Base-by-base conservation (phyloP, 345 rosid genomes). In the Ceriops zippeliana region DNA sequence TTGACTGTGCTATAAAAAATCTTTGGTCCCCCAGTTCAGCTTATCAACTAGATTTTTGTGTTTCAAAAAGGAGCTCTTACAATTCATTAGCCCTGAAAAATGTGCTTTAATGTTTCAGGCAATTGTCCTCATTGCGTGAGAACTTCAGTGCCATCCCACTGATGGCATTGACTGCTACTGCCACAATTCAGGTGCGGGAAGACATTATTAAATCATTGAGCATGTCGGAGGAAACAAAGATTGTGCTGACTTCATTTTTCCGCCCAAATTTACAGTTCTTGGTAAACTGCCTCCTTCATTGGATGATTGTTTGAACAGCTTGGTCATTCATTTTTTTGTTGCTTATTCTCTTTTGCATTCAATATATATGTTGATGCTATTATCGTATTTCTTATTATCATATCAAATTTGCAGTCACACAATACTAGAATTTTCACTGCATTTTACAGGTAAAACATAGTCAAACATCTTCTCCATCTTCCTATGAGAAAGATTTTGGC, bases 141-240 rank as follows among this genome's bases (percentile, higher is more conserved):
- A 87, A 77, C 66, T 90, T 92, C 83, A 83, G 83, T 74, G 58
- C 78, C 83, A 77, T 90, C 53, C 96, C 98, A 17, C 69, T 92
- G 68, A 92, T 92, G 97, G 96, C 93, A 63, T 81, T 92, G 87
- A 92, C 98, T 62, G 97, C 98, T 67, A 92, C 97, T 20, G 98
- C 98, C 71, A 90, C 96, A 28, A 49, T 65, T 80, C 86, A 65
- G 59, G 98, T 90, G 70, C 89, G 74, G 58, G 85, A 84, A 79
- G 97, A 90, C 78, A 86, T 92, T 73, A 77, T 87, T 71, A 73
- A 83, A 67, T 87, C 93, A 19, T 82, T 92, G 69, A 68, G 75
- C 78, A 77, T 90, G 89, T 82, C 91, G 61, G 86, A 80, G 77
- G 84, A 84, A 69, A 87, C 90, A 76, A 89, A 87, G 76, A 76